Evolutionary conservation across 495 filamentous ascomycete species (phyloP).

Genomic region (Trichoderma parareesei): DNA sequence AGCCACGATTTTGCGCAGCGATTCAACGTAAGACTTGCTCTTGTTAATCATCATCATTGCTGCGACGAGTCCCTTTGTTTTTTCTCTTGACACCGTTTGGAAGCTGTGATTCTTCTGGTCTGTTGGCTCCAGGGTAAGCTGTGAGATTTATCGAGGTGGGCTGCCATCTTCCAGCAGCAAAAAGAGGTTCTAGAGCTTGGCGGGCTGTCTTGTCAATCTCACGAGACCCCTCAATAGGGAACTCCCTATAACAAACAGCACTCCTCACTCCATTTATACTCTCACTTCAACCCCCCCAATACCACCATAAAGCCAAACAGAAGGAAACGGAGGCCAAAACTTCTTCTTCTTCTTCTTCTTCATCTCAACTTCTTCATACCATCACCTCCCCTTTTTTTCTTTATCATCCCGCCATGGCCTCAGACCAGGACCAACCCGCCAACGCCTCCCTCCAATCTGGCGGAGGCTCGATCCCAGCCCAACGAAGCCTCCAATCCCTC

Average conservation of each 20-base stretch:
- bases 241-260: no score
- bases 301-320: no score
- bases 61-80: no score
- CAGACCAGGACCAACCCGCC: background rate
- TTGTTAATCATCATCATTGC: background rate
- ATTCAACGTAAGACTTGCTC: background rate
- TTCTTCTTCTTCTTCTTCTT: background rate
- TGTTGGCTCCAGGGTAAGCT: background rate
- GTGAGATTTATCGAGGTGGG: background rate
- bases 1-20: background rate
- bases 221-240: background rate
- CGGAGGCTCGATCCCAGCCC: conserved; percentile 24
- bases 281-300: no score
- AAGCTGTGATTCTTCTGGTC: background rate
- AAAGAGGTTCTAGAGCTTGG: background rate
- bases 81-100: no score
- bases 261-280: no score
- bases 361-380: background rate
- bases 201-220: background rate
- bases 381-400: background rate
- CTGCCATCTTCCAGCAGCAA: no score
- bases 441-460: conserved; percentile 28
- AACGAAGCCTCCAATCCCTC: conserved; percentile 25
- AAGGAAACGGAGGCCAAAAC: no score
- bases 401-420: conserved; percentile 13